Evolutionary conservation across 139 green algal genomes (phyloP).

Genomic region (Asterochloris erici): DNA sequence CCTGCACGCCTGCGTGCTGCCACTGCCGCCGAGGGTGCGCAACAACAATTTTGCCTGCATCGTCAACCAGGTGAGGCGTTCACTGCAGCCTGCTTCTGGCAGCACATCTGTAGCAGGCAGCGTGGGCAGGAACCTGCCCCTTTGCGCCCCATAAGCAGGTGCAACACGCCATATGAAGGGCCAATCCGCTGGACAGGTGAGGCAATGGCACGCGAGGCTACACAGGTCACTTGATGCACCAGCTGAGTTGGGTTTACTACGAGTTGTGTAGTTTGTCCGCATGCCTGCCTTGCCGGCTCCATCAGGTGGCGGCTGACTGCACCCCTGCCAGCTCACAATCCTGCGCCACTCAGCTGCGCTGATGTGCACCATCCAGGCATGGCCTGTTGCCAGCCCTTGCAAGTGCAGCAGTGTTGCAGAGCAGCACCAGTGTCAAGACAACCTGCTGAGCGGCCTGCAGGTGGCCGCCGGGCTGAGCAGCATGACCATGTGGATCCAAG

Average conservation of each 20-base stretch:
- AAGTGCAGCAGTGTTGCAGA: background rate
- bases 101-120: background rate
- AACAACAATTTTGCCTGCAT: constrained; percentile 71
- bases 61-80: constrained; percentile 52
- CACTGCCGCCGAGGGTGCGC: constrained; percentile 30
- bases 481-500: constrained; percentile 84
- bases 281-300: background rate
- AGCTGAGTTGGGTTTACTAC: no score
- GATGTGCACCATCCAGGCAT: background rate
- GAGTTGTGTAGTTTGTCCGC: no score
- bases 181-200: background rate
- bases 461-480: constrained; percentile 53
- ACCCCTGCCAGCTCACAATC: background rate
- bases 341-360: background rate
- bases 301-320: background rate
- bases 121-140: background rate
- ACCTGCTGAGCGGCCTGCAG: constrained; percentile 25
- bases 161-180: background rate
- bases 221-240: no score
- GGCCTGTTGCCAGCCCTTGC: background rate
- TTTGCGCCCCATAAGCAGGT: no score
- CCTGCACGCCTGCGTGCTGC: constrained; percentile 83
- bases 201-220: background rate
- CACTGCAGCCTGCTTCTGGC: background rate
- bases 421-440: background rate